Base-by-base conservation (phyloP, 1,284 basidiomycete genomes). In the Serendipita sp. region DNA sequence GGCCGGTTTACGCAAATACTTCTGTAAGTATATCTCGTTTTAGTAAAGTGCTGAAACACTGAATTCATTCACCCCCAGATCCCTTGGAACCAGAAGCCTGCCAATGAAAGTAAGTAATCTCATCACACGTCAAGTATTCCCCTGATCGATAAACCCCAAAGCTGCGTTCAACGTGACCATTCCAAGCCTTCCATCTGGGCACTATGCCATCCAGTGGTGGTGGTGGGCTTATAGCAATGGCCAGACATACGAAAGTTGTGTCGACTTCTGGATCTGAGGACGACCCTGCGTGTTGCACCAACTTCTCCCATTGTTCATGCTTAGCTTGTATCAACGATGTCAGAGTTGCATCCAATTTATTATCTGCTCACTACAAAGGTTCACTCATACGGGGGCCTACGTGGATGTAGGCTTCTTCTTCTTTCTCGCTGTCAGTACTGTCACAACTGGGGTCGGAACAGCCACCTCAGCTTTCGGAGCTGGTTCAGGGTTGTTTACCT, bases 201-300 rank as follows among this genome's bases (percentile, higher is more conserved):
- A 68, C 15, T 76, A 74, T 55, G 74, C 73, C 8, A 73, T 75
- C 64, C 74, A 75, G 65, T 75, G 72, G 73, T 73, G 67, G 67
- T 72, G 73, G 72, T 72, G 68, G 65, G 71, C 64, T 1, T 62
- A 65, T 41, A 63, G 62, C 58, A 66, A 68, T 30, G 60, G 60
- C 17, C 69, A 69, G 61, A 69, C 68, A 15, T 72, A 72, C 63
- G 69, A 73, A 66, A 73, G 72, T 62, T 73, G 72, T 63, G 66
- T 73, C 61, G 72, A 74, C 60, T 74, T 73, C 49, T 69, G 69
- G 0, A 47, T 67, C 63, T 42, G 61, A 64, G 43, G 12, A 12
- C 35, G 35, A 2, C 35, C 12, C 35, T 30, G 15, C 47, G 6
- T 49, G 15, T 22, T 49, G 43, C 17, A 44, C 17, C 43, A 44